Percentiles rank a stretch among this genome's conserved stretches.
Evolutionary conservation across 495 filamentous ascomycete genomes (phyloP).

Genomic region (Neurospora sp.): DNA sequence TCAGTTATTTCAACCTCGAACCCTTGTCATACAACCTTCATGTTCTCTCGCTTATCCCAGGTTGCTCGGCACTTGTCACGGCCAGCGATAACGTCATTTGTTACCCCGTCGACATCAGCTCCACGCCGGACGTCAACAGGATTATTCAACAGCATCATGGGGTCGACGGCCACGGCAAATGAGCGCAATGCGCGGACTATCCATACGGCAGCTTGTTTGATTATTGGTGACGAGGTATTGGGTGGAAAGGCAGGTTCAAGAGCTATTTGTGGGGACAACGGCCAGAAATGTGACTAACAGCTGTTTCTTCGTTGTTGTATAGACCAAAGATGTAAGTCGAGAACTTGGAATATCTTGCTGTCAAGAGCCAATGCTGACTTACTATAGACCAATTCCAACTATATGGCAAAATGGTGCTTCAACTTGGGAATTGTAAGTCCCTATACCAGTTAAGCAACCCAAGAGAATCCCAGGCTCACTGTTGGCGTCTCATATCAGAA

Average conservation of each 20-base stretch:
- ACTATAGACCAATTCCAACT: slow-evolving; percentile 77
- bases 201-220: slow-evolving; percentile 83
- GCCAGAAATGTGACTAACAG: slow-evolving; percentile 4
- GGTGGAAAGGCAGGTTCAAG: slow-evolving; percentile 70
- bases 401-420: slow-evolving; percentile 90
- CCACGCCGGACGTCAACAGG: slow-evolving; percentile 1
- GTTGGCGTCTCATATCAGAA: slow-evolving; percentile 27
- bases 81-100: slow-evolving; percentile 18
- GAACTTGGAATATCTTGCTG: not conserved
- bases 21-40: slow-evolving; percentile 17
- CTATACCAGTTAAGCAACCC: too few relatives aligned
- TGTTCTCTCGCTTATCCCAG: slow-evolving; percentile 69
- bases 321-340: slow-evolving; percentile 28
- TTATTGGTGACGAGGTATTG: slow-evolving; percentile 94
- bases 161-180: slow-evolving; percentile 35
- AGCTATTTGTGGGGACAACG: not conserved
- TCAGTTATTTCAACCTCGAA: not conserved
- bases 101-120: slow-evolving; percentile 6
- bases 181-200: slow-evolving; percentile 53
- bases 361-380: not conserved
- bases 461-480: not conserved
- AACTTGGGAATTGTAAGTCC: slow-evolving; percentile 57
- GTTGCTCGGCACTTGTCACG: slow-evolving; percentile 62
- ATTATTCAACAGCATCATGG: slow-evolving; percentile 29
- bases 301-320: not conserved